Evolutionary conservation across 257 asterid genomes (phyloP).

Genomic region (Fraxinus excelsior): DNA sequence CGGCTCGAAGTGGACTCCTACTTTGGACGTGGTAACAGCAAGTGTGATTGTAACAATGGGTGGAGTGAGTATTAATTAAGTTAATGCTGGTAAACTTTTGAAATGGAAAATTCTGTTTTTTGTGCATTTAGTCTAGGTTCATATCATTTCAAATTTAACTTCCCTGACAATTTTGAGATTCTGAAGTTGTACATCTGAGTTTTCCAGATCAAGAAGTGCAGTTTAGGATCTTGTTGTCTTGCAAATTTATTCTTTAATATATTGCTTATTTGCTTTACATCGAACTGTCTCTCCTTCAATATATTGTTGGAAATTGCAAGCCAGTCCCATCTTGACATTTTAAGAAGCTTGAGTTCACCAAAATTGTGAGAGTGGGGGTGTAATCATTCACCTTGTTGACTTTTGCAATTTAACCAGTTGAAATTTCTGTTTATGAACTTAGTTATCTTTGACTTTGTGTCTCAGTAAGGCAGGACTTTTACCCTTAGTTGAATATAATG

Average conservation of each 20-base stretch:
- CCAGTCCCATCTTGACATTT: not conserved
- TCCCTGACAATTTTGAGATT: not conserved
- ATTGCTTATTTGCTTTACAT: not conserved
- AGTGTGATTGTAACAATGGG: too few relatives aligned
- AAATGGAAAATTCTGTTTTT: not conserved
- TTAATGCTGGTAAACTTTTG: not conserved
- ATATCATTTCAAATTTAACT: not conserved
- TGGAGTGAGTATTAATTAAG: too few relatives aligned
- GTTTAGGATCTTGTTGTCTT: not conserved
- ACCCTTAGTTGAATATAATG: constrained; percentile 73
- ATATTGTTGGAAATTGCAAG: not conserved
- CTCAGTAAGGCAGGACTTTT: constrained; percentile 79
- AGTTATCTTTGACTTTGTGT: constrained; percentile 16
- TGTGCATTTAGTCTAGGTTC: too few relatives aligned
- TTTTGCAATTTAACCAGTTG: not conserved
- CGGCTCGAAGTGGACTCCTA: too few relatives aligned
- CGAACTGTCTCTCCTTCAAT: constrained; percentile 19
- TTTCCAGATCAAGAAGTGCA: not conserved
- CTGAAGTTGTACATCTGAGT: not conserved
- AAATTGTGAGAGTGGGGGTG: not conserved
- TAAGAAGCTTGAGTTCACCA: not conserved
- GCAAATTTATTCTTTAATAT: too few relatives aligned
- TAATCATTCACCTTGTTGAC: not conserved
- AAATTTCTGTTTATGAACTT: not conserved
- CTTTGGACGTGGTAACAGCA: too few relatives aligned